Percentiles rank a stretch among this genome's conserved stretches.
Evolutionary conservation across 495 filamentous ascomycete genomes (phyloP).

Genomic region (Aspergillus haitiensis): DNA sequence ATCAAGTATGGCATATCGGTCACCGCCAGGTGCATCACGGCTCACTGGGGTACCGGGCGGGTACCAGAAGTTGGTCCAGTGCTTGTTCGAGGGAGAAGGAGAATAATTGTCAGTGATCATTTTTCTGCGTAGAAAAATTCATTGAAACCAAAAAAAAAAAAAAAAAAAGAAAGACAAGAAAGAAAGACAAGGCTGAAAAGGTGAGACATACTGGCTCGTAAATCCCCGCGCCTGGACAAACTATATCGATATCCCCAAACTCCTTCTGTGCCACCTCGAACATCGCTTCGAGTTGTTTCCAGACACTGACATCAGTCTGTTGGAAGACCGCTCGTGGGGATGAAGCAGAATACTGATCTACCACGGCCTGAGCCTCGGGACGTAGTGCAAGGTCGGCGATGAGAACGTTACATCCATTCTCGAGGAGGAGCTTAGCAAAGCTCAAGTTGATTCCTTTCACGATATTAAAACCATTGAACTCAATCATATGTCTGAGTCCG

Average conservation of each 20-base stretch:
- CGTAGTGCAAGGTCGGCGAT: constrained; percentile 65
- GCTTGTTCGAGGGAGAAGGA: constrained; percentile 24
- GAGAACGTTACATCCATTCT: constrained; percentile 62
- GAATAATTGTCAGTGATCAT: background rate
- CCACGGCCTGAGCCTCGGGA: constrained; percentile 59
- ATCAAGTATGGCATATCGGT: constrained; percentile 58
- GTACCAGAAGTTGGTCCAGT: constrained; percentile 67
- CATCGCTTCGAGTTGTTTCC: constrained; percentile 58
- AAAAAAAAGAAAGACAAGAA: too few species aligned
- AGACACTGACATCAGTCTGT: constrained; percentile 61
- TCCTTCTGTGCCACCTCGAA: constrained; percentile 54
- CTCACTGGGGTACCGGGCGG: constrained; percentile 55
- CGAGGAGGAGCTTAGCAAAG: constrained; percentile 60
- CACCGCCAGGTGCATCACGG: constrained; percentile 46
- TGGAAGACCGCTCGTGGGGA: constrained; percentile 56
- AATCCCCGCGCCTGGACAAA: constrained; percentile 68
- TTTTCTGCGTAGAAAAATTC: too few species aligned
- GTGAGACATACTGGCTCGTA: constrained; percentile 57
- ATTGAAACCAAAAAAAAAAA: too few species aligned
- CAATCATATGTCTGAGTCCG: background rate
- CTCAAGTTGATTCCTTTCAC: constrained; percentile 51
- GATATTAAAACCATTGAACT: background rate
- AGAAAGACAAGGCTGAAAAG: too few species aligned
- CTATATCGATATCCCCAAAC: constrained; percentile 63
- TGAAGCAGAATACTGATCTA: constrained; percentile 51